Evolutionary conservation across 306 rosid species (phyloP), one percentile per base, ranked within the genome.

Genomic region (Chamaecrista fasciculata): DNA sequence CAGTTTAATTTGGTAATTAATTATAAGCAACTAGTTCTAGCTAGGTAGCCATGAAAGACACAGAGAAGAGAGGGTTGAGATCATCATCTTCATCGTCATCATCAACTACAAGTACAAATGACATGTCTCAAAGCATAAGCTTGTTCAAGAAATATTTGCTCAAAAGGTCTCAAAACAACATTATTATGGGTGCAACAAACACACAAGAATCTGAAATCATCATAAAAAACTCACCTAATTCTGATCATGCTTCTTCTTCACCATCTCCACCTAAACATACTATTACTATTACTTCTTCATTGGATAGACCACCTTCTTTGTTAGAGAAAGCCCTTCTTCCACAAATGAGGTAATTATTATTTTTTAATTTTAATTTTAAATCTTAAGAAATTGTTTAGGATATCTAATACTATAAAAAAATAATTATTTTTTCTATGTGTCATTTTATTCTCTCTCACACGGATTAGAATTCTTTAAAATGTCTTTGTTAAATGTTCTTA

Each of bases 111-210:
- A 33, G 0, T 33, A n/a, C 18, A 23, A 34, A 31, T 26, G 66
- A 64, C 63, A 61, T 44, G 70, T 72, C 75, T 24, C 66, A 72
- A 26, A 72, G 47, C 18, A 40, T 78, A 21, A 46, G 69, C 66
- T 47, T 79, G 55, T 79, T 79, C 56, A 69, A 48, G 65, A 79
- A 79, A 50, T 74, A 69, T 48, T 75, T 79, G 2, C 26, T 49
- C 15, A 56, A 36, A 28, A 74, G 50, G 29, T 24, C 42, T 48
- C 76, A 69, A 10, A 48, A 48, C n/a, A 73, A 15, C 39, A 31
- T n/a, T 8, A n/a, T n/a, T n/a, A n/a, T n/a, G n/a, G 19, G 67
- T 0, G 40, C 26, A 60, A 55, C 58, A 18, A 72, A 18, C 31
- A 21, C 43, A 68, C 56, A 73, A 11, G 61, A 51, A 15, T 48